These are phyloP conservation scores for Chaetomium sp. DNA, from an alignment of 2,329 filamentous ascomycete species.

Conservation along the genomic window DNA sequence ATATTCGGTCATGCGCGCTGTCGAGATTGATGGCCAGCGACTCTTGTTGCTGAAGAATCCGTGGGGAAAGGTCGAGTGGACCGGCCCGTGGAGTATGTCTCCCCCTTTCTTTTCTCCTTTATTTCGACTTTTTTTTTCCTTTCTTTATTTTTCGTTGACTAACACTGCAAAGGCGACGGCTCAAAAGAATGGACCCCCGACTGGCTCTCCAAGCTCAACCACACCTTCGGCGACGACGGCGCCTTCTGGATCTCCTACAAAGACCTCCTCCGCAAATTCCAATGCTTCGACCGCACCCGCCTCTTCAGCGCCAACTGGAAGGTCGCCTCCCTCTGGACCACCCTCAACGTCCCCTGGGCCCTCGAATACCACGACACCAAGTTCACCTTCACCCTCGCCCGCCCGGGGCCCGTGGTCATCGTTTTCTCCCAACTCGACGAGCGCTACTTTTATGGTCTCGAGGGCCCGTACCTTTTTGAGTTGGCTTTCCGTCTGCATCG, in stretches of 20 bases:
- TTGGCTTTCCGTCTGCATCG: constrained; percentile 36
- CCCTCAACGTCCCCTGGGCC: constrained; percentile 56
- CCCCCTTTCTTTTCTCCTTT: neutral
- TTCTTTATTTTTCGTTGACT: neutral
- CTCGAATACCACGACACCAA: constrained; percentile 54
- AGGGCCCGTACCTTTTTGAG: constrained; percentile 49
- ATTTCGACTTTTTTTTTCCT: neutral
- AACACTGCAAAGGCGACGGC: constrained; percentile 36
- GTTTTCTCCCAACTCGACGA: constrained; percentile 57
- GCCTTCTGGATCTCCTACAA: constrained; percentile 60
- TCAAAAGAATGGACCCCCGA: constrained; percentile 57
- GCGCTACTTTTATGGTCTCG: constrained; percentile 55
- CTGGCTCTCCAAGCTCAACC: constrained; percentile 49
- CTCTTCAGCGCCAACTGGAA: constrained; percentile 56
- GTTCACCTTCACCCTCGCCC: constrained; percentile 51
- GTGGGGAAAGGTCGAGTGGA: constrained; percentile 57
- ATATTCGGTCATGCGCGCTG: constrained; percentile 55
- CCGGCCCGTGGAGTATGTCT: constrained; percentile 45
- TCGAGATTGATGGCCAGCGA: constrained; percentile 42
- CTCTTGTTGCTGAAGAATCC: constrained; percentile 48
- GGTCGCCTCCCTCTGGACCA: constrained; percentile 54
- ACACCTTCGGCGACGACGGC: constrained; percentile 55
- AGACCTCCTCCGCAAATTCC: constrained; percentile 56
- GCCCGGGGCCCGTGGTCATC: constrained; percentile 51
- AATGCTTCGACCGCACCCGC: constrained; percentile 54